These are phyloP conservation scores for Thermomyces lanuginosus DNA, from an alignment of 2,329 filamentous ascomycete genomes.

Conservation along the genomic window DNA sequence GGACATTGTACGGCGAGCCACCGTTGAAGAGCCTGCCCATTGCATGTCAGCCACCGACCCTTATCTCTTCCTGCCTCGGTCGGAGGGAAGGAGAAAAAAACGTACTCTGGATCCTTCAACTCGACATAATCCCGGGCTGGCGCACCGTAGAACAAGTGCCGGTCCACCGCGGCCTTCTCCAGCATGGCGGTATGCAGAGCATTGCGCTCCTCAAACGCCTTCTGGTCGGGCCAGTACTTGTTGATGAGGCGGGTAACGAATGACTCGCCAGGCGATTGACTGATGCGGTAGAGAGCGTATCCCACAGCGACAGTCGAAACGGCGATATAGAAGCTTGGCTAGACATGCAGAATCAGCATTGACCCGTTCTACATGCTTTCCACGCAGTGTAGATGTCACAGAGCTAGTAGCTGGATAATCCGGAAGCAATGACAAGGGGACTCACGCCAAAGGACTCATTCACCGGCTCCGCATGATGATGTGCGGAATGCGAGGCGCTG, in stretches of 20 bases:
- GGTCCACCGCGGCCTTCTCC: constrained; percentile 47
- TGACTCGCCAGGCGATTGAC: constrained; percentile 23
- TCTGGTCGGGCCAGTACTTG: constrained; percentile 38
- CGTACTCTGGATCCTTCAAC: constrained; percentile 49
- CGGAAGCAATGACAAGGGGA: constrained; percentile 4
- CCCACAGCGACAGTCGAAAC: constrained; percentile 27
- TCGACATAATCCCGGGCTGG: constrained; percentile 31
- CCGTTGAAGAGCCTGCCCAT: constrained; percentile 43
- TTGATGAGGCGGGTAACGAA: constrained; percentile 35
- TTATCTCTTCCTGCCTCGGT: neutral
- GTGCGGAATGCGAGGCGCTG: constrained; percentile 27
- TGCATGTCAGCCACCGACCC: neutral
- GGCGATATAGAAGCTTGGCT: constrained; percentile 34
- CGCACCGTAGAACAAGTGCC: constrained; percentile 41
- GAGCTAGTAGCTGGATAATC: neutral
- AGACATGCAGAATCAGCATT: constrained; percentile 5
- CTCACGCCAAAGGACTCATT: constrained; percentile 32
- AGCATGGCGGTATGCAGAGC: constrained; percentile 43
- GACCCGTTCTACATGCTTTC: neutral
- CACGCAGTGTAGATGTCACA: neutral
- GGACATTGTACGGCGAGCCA: constrained; percentile 47
- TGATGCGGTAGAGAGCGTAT: constrained; percentile 28
- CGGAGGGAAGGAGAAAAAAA: constrained; percentile 9
- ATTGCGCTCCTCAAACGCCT: constrained; percentile 40
- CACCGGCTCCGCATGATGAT: constrained; percentile 25